phyloP scores from a whole-genome alignment of 2,329 filamentous ascomycete genomes.

The Trichoderma polysporum region DNA sequence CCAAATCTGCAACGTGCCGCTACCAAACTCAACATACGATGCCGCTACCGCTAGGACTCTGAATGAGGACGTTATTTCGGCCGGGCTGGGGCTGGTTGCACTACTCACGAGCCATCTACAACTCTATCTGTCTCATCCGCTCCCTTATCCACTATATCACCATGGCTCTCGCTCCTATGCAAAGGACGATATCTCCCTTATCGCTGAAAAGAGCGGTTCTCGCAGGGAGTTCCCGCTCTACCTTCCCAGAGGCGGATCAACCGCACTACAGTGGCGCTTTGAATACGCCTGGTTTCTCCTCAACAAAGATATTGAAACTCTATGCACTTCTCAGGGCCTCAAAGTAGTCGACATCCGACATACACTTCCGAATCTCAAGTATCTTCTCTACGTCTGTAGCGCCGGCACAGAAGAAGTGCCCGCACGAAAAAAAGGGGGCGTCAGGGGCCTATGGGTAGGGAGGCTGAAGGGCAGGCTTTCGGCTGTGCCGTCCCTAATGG shows the following conservation, averaged over 20 bases:
- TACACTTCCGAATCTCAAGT: slow-evolving; percentile 90
- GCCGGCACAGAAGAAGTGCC: slow-evolving; percentile 68
- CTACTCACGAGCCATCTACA: slow-evolving; percentile 74
- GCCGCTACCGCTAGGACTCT: slow-evolving; percentile 43
- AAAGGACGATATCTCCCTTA: slow-evolving; percentile 68
- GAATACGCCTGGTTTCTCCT: slow-evolving; percentile 96
- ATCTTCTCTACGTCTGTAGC: slow-evolving; percentile 84
- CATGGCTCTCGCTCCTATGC: slow-evolving; percentile 74
- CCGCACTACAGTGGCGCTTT: slow-evolving; percentile 78
- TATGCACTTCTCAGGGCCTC: slow-evolving; percentile 66
- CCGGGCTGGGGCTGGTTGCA: slow-evolving; percentile 77
- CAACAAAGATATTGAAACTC: slow-evolving; percentile 85
- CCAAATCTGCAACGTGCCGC: slow-evolving; percentile 72
- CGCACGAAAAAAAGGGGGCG: slow-evolving; percentile 60
- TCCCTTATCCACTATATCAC: slow-evolving; percentile 77
- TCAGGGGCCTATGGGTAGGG: slow-evolving; percentile 57
- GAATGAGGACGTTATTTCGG: slow-evolving; percentile 71
- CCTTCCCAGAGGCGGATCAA: slow-evolving; percentile 58
- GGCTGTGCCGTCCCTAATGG: slow-evolving; percentile 29
- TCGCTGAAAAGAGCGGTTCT: slow-evolving; percentile 47
- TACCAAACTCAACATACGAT: slow-evolving; percentile 81
- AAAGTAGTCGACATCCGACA: slow-evolving; percentile 87
- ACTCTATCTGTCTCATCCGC: slow-evolving; percentile 73
- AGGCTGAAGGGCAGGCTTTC: slow-evolving; percentile 41
- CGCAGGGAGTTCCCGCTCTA: slow-evolving; percentile 80